Conservation (phyloP, 176 grass and related monocot species). For the Oryza longistaminata region DNA sequence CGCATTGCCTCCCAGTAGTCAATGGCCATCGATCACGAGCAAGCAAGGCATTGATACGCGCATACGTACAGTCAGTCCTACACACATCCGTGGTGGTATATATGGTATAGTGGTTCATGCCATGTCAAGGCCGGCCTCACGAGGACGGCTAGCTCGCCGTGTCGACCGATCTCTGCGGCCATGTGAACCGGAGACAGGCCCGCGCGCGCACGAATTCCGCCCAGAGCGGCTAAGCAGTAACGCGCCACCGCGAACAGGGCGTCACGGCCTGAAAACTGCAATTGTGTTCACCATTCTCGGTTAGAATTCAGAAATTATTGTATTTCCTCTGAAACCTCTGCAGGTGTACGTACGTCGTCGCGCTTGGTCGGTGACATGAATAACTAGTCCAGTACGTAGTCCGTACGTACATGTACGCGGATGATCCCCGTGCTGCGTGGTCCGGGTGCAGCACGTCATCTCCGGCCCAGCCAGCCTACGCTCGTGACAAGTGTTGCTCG, state of each 20-base stretch:
- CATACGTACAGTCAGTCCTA: not conserved
- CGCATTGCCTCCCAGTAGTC: not conserved
- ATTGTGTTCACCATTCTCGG: not conserved
- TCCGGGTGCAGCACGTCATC: not conserved
- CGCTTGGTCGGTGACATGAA: not conserved
- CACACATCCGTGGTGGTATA: not conserved
- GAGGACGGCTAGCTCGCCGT: conserved; percentile 12
- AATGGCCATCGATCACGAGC: not conserved
- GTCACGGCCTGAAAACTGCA: not conserved
- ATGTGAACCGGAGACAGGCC: too few relatives aligned
- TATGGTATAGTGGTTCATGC: not conserved
- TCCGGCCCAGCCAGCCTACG: not conserved
- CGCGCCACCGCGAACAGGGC: not conserved
- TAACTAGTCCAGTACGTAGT: not conserved
- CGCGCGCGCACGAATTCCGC: too few relatives aligned
- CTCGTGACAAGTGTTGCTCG: not conserved
- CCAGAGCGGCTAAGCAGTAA: too few relatives aligned
- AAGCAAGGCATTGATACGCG: not conserved
- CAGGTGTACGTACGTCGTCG: not conserved
- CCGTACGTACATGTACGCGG: not conserved
- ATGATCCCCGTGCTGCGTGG: not conserved
- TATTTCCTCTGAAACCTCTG: not conserved
- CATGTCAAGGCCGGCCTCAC: conserved; percentile 17
- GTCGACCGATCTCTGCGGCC: too few relatives aligned
- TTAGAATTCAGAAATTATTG: not conserved